Percentiles rank a stretch among this genome's conserved stretches.
Conservation (phyloP, 768 basidiomycete species). For the Tulasnella sp. region DNA sequence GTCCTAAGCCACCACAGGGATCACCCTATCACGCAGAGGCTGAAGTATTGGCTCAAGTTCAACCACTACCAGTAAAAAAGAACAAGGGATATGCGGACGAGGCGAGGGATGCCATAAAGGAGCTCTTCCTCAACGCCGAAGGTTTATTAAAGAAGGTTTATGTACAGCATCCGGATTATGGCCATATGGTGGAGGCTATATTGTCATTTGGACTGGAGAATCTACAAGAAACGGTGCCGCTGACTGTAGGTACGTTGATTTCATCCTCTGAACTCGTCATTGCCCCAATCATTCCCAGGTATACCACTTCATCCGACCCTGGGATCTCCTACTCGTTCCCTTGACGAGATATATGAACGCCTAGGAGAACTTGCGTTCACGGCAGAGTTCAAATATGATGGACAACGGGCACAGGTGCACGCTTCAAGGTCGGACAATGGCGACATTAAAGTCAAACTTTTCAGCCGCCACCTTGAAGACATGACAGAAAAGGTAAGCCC, state of each 20-base stretch:
- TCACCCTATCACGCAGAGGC: background rate
- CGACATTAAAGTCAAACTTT: slow-evolving; percentile 43
- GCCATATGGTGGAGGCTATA: slow-evolving; percentile 49
- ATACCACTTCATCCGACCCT: slow-evolving; percentile 77
- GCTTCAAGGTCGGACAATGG: slow-evolving; percentile 29
- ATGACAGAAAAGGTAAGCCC: slow-evolving; percentile 70
- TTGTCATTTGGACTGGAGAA: slow-evolving; percentile 47
- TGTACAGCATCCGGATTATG: slow-evolving; percentile 65
- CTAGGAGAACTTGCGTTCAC: slow-evolving; percentile 54
- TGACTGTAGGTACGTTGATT: slow-evolving; percentile 51
- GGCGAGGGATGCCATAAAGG: slow-evolving; percentile 23
- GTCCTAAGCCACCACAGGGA: slow-evolving; percentile 3
- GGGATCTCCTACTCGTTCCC: slow-evolving; percentile 72
- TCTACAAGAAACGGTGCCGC: slow-evolving; percentile 45
- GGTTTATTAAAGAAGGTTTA: slow-evolving; percentile 56
- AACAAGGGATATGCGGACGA: slow-evolving; percentile 22
- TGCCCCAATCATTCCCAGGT: slow-evolving; percentile 31
- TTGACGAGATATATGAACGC: slow-evolving; percentile 69
- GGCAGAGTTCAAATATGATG: slow-evolving; percentile 89
- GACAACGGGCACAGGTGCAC: slow-evolving; percentile 74
- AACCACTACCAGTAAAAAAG: slow-evolving; percentile 20
- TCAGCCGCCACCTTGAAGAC: slow-evolving; percentile 81
- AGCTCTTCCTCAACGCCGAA: slow-evolving; percentile 45
- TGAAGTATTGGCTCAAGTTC: slow-evolving; percentile 22
- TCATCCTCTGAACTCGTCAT: background rate